Evolutionary conservation across 2,329 filamentous ascomycete species (phyloP).

Genomic region (Trichoderma atrobrunneum): DNA sequence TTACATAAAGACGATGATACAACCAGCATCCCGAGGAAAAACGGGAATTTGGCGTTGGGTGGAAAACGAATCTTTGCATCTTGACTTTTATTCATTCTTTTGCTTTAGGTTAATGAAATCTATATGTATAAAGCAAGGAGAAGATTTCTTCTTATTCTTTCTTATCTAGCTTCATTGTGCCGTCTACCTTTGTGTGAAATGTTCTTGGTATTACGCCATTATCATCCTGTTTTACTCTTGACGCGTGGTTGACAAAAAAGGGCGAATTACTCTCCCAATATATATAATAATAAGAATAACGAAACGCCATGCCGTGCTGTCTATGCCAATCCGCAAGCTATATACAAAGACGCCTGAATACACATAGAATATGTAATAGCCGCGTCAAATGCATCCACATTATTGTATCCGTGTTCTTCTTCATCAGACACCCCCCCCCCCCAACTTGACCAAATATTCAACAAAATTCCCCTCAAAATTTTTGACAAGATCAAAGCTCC

Average conservation of each 20-base stretch:
- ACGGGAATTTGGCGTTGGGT: slow-evolving; percentile 24
- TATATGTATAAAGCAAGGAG: slow-evolving; percentile 24
- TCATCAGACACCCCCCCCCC: neutral
- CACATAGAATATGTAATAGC: neutral
- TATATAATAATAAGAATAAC: neutral
- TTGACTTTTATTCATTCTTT: neutral
- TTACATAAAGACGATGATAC: slow-evolving; percentile 14
- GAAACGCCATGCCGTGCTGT: slow-evolving; percentile 13
- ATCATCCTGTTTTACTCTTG: neutral
- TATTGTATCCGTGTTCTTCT: neutral
- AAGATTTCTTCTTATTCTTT: neutral
- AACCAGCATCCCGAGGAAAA: slow-evolving; percentile 23
- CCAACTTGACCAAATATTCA: neutral
- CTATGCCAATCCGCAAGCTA: neutral
- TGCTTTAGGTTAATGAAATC: slow-evolving; percentile 25
- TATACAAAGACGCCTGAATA: neutral
- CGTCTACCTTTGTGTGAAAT: neutral
- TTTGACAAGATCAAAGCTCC: slow-evolving; percentile 25
- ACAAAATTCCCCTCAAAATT: neutral
- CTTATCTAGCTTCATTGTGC: neutral
- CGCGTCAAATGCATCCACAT: neutral
- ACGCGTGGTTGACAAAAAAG: neutral
- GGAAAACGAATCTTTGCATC: neutral
- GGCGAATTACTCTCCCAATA: neutral
- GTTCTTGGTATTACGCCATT: neutral